These are phyloP conservation scores for Coffea eugenioides DNA, from an alignment of 257 asterid genomes.

Conservation along the genomic window DNA sequence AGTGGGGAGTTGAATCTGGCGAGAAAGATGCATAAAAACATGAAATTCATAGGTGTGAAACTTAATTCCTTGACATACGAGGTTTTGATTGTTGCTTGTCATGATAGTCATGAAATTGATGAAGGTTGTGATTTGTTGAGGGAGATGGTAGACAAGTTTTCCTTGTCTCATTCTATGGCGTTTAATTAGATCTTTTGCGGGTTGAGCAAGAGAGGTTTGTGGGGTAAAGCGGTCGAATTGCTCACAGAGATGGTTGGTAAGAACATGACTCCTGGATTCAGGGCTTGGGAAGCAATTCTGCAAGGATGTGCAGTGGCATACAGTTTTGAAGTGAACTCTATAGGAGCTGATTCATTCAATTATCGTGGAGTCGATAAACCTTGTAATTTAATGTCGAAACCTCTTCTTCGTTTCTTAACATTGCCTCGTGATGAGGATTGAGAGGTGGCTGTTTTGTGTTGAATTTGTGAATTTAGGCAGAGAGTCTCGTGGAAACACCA, in stretches of 20 bases:
- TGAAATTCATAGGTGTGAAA: constrained; percentile 37
- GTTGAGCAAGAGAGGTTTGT: constrained; percentile 34
- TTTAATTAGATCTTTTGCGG: constrained; percentile 34
- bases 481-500: not conserved
- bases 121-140: constrained; percentile 36
- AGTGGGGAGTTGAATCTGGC: constrained; percentile 37
- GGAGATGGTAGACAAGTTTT: constrained; percentile 33
- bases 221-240: constrained; percentile 32
- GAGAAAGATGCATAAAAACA: constrained; percentile 33
- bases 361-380: not conserved
- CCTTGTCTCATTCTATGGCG: constrained; percentile 22
- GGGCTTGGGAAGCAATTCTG: constrained; percentile 33
- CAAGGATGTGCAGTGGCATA: constrained; percentile 17
- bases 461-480: not conserved
- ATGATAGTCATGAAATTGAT: constrained; percentile 39
- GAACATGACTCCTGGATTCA: constrained; percentile 28
- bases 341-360: not conserved
- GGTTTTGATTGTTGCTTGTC: constrained; percentile 31
- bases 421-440: not conserved
- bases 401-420: no score
- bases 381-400: not conserved
- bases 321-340: constrained; percentile 14
- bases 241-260: constrained; percentile 23
- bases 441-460: not conserved
- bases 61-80: constrained; percentile 34